Conservation (phyloP, 2,329 filamentous ascomycete genomes). For the Colletotrichum simmondsii region DNA sequence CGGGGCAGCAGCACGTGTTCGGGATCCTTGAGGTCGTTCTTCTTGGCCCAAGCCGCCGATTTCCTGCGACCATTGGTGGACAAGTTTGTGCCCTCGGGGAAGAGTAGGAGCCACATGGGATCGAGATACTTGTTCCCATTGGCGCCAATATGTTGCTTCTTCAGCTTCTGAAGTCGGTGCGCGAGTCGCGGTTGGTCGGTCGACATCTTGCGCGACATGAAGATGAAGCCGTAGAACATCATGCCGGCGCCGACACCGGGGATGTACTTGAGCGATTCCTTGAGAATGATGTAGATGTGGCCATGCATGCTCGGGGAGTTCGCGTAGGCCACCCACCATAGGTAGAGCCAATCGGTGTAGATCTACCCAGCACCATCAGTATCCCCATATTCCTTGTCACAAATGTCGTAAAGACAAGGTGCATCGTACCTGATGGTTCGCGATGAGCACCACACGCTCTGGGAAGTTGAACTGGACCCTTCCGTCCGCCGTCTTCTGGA, state of each 20-base stretch:
- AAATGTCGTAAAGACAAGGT: background rate
- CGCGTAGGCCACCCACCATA: constrained; percentile 95
- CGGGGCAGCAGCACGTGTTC: constrained; percentile 81
- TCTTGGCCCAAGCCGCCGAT: constrained; percentile 81
- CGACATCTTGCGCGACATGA: constrained; percentile 90
- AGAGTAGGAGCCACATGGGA: constrained; percentile 92
- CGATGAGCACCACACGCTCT: constrained; percentile 83
- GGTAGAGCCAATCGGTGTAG: constrained; percentile 91
- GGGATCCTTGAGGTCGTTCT: constrained; percentile 77
- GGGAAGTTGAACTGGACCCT: constrained; percentile 83
- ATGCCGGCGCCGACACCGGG: constrained; percentile 84
- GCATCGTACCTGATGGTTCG: constrained; percentile 78
- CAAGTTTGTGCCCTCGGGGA: constrained; percentile 88
- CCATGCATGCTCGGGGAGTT: constrained; percentile 81
- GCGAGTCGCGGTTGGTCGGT: constrained; percentile 81
- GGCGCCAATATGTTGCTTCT: constrained; percentile 64
- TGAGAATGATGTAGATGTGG: constrained; percentile 89
- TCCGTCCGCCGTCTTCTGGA: constrained; percentile 76
- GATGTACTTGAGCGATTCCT: constrained; percentile 85
- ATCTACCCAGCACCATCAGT: constrained; percentile 57
- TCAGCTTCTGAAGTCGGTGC: constrained; percentile 77
- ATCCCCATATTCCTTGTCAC: background rate
- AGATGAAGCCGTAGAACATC: constrained; percentile 90
- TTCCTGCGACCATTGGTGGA: constrained; percentile 76
- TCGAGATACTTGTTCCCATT: constrained; percentile 67